These are phyloP conservation scores for Ziziphus jujuba DNA, from an alignment of 306 rosid species.

Conservation along the genomic window DNA sequence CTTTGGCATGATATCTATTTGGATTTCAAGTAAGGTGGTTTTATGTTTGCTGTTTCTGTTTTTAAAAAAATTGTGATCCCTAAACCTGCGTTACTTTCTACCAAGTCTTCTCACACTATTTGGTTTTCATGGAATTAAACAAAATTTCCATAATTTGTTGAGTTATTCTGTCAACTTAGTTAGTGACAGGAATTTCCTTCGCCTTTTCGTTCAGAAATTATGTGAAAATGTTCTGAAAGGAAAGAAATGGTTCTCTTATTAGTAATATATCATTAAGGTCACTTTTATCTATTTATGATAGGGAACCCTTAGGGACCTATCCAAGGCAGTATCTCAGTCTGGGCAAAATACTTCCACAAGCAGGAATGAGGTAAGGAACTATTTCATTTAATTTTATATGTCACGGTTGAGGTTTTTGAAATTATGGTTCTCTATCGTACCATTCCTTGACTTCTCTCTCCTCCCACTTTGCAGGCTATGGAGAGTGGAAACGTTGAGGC, in stretches of 20 bases:
- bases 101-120: too few species aligned
- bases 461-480: conserved; percentile 1
- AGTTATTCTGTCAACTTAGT: too few species aligned
- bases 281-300: conserved; percentile 21
- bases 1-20: too few species aligned
- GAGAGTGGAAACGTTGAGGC: conserved; percentile 45
- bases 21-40: too few species aligned
- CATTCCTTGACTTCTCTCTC: conserved; percentile 4
- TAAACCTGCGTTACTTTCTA: too few species aligned
- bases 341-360: conserved; percentile 44
- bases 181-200: too few species aligned
- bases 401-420: not conserved
- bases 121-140: too few species aligned
- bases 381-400: not conserved
- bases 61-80: too few species aligned
- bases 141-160: too few species aligned
- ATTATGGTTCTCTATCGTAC: not conserved
- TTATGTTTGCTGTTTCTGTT: too few species aligned
- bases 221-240: too few species aligned
- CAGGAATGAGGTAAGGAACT: conserved; percentile 44
- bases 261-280: conserved; percentile 3
- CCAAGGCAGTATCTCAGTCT: conserved; percentile 47
- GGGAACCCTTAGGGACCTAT: conserved; percentile 73
- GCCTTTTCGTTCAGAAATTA: too few species aligned
- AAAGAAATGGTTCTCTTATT: not conserved